A percentile compares a stretch with the other conserved stretches of the same genome.
Conservation (phyloP, 768 basidiomycete species). For the Tephrocybe sp. region DNA sequence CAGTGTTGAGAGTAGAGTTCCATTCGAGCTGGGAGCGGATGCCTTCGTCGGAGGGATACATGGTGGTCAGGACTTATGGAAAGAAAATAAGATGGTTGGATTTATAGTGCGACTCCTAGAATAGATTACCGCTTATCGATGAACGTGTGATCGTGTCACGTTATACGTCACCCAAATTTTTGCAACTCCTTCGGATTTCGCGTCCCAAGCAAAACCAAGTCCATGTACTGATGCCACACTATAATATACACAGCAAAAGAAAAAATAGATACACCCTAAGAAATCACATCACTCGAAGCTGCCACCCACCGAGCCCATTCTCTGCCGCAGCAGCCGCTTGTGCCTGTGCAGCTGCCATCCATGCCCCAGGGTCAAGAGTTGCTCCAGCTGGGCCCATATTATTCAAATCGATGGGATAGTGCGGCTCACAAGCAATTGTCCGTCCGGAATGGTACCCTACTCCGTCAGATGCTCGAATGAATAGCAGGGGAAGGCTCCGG, state of each 20-base stretch:
- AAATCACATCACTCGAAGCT: constrained; percentile 73
- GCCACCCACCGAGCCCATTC: constrained; percentile 73
- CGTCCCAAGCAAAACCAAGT: constrained; percentile 20
- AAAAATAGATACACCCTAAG: constrained; percentile 26
- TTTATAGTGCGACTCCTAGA: constrained; percentile 5
- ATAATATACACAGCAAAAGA: constrained; percentile 26
- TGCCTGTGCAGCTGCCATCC: constrained; percentile 75
- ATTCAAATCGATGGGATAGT: constrained; percentile 70
- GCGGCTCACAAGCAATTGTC: constrained; percentile 78
- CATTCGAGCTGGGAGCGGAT: constrained; percentile 88
- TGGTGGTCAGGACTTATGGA: constrained; percentile 27
- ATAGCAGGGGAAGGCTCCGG: constrained; percentile 72
- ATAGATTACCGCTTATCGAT: constrained; percentile 18
- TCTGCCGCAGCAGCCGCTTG: constrained; percentile 71
- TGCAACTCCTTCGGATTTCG: constrained; percentile 5
- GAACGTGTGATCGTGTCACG: constrained; percentile 16
- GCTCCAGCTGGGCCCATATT: constrained; percentile 45
- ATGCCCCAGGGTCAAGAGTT: constrained; percentile 53
- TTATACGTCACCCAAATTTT: constrained; percentile 8
- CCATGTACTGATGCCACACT: constrained; percentile 27
- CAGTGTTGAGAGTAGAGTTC: constrained; percentile 79
- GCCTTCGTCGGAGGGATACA: constrained; percentile 53
- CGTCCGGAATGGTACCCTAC: constrained; percentile 88
- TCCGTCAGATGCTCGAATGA: constrained; percentile 81
- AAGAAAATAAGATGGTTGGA: constrained; percentile 18